A percentile compares a stretch with the other conserved stretches of the same genome.
Conservation (phyloP, 805 yeast species). For the Suhomyces sp. region DNA sequence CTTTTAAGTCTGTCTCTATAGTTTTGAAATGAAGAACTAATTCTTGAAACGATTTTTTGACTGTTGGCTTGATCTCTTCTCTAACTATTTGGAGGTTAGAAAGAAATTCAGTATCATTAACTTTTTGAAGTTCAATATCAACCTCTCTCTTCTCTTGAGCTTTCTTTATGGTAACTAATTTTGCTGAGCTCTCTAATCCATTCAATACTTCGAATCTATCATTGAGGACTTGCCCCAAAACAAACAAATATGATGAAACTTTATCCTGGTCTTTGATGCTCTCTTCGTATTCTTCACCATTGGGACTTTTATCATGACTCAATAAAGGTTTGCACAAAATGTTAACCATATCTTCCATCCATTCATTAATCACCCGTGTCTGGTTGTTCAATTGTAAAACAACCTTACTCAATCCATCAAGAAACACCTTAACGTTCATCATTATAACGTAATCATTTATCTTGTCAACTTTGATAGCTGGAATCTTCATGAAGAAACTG, state of each 20-base stretch:
- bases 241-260: slow-evolving; percentile 57
- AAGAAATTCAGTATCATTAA: slow-evolving; percentile 27
- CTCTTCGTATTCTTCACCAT: slow-evolving; percentile 76
- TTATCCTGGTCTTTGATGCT: slow-evolving; percentile 76
- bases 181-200: slow-evolving; percentile 31
- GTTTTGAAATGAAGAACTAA: slow-evolving; percentile 26
- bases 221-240: slow-evolving; percentile 46
- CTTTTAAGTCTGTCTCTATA: slow-evolving; percentile 25
- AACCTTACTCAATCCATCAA: slow-evolving; percentile 20
- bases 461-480: slow-evolving; percentile 21
- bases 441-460: slow-evolving; percentile 18
- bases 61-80: slow-evolving; percentile 26
- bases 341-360: slow-evolving; percentile 45
- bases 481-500: slow-evolving; percentile 30
- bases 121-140: slow-evolving; percentile 24
- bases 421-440: slow-evolving; percentile 19
- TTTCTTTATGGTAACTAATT: slow-evolving; percentile 16
- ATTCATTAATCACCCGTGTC: slow-evolving; percentile 47
- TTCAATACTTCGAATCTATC: slow-evolving; percentile 43
- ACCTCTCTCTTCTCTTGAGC: slow-evolving; percentile 19
- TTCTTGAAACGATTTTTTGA: slow-evolving; percentile 36
- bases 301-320: slow-evolving; percentile 46
- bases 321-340: slow-evolving; percentile 52
- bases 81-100: slow-evolving; percentile 19
- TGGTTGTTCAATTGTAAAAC: slow-evolving; percentile 49